phyloP scores from a whole-genome alignment of 1,284 basidiomycete genomes.

The Ganoderma lucidum region DNA sequence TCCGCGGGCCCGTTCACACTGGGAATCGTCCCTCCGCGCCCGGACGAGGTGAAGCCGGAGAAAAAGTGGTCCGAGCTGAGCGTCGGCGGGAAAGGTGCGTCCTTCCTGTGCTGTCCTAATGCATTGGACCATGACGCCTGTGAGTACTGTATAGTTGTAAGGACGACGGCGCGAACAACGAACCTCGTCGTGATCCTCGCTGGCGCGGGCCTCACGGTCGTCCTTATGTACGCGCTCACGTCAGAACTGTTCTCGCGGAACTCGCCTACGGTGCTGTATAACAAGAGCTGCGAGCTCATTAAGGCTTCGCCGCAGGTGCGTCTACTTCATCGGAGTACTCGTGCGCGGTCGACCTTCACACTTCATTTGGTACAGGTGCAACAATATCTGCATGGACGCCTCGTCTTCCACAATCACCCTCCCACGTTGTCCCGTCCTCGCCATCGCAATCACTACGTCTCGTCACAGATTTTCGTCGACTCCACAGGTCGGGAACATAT shows the following conservation, averaged over 20 bases:
- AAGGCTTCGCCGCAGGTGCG: conserved; percentile 75
- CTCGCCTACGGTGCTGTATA: conserved; percentile 90
- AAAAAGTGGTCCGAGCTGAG: conserved; percentile 88
- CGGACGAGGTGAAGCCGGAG: conserved; percentile 60
- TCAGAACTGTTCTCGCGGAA: conserved; percentile 94
- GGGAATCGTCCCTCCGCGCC: conserved; percentile 67
- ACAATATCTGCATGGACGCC: conserved; percentile 68
- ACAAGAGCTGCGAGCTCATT: conserved; percentile 87
- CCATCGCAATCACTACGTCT: conserved; percentile 81
- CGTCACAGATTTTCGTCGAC: conserved; percentile 77
- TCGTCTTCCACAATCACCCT: conserved; percentile 81
- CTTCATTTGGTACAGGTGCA: conserved; percentile 55
- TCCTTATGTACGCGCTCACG: conserved; percentile 86
- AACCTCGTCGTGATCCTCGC: conserved; percentile 86
- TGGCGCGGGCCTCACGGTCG: conserved; percentile 82
- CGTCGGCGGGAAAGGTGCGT: conserved; percentile 83
- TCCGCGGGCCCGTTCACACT: conserved; percentile 85
- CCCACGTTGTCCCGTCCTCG: conserved; percentile 74
- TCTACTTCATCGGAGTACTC: background rate
- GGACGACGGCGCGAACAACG: conserved; percentile 82
- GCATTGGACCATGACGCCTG: background rate
- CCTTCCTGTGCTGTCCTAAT: background rate
- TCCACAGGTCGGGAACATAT: conserved; percentile 78
- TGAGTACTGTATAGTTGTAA: conserved; percentile 58
- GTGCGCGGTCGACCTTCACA: background rate